Evolutionary conservation across 495 filamentous ascomycete species (phyloP), one percentile per base, ranked within the genome.

Genomic region (Neurospora discreta): DNA sequence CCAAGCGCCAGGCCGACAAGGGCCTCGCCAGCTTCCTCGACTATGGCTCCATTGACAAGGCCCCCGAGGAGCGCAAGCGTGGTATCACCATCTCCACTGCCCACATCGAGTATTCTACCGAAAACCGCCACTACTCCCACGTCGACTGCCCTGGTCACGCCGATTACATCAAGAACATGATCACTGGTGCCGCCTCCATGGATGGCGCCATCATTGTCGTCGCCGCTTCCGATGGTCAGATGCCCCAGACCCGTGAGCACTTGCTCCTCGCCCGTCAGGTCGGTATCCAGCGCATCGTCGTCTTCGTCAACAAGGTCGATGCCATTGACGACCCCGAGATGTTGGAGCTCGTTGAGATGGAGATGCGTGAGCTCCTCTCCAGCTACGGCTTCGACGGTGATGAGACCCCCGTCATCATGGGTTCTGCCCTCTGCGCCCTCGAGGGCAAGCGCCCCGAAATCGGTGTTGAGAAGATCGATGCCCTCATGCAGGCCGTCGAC

Each of bases 101-200:
- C 74, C 95, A 99, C 85, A 97, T 99, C 84, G 95, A 99, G 86
- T 99, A 98, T 84, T 85, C 91, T 78, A 98, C 95, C 80, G 91
- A 97, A 6, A 81, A 80, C 76, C 89, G 96, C 75, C 95, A 99
- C 85, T 99, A 99, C 85, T 94, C 95, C 77, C 95, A 99, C 89
- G 95, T 99, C 85, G 95, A 99, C 89, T 99, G 95, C 83, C 95
- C 95, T 70, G 95, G 95, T 82, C 95, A 99, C 89, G 95, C 95
- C 80, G 95, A 99, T 93, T 99, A 98, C 87, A 98, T 99, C 85
- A 99, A 99, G 90, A 99, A 99, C 89, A 98, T 98, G 94, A 98
- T 98, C 82, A 97, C 94, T 75, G 94, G 94, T 87, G 92, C 94
- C 72, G 93, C 95, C 74, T 93, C 90, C 87, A 98, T 98, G 94